Conservation (phyloP, 805 yeast genomes). For the Candida boleticola region DNA sequence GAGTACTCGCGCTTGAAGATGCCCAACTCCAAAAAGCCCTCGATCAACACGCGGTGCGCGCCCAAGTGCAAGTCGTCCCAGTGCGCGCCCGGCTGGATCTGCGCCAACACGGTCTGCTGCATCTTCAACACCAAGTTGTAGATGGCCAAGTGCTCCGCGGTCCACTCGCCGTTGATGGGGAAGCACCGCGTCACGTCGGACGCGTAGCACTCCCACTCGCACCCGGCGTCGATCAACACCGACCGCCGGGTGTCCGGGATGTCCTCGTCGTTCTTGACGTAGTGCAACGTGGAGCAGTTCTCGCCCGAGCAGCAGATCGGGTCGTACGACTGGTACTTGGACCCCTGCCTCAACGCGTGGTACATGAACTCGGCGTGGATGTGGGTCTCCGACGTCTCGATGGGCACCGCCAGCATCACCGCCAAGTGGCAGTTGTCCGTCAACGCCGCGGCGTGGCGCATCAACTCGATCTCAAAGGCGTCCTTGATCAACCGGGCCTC, state of each 20-base stretch:
- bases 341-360: slow-evolving; percentile 92
- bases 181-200: slow-evolving; percentile 93
- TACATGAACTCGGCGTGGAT: slow-evolving; percentile 94
- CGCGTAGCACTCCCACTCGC: slow-evolving; percentile 93
- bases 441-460: slow-evolving; percentile 79
- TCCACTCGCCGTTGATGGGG: slow-evolving; percentile 89
- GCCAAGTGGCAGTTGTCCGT: slow-evolving; percentile 88
- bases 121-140: slow-evolving; percentile 78
- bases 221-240: slow-evolving; percentile 91
- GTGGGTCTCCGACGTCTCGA: slow-evolving; percentile 84
- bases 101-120: slow-evolving; percentile 72
- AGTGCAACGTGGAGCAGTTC: slow-evolving; percentile 87
- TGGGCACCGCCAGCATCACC: slow-evolving; percentile 89
- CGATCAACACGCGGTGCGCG: slow-evolving; percentile 76
- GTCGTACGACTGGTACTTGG: slow-evolving; percentile 85
- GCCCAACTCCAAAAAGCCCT: slow-evolving; percentile 69
- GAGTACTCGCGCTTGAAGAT: slow-evolving; percentile 58
- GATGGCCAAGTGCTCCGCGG: slow-evolving; percentile 79
- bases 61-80: slow-evolving; percentile 86
- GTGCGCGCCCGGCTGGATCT: slow-evolving; percentile 72
- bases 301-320: slow-evolving; percentile 96
- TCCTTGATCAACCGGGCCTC: slow-evolving; percentile 87
- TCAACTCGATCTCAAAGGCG: slow-evolving; percentile 68
- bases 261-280: slow-evolving; percentile 70
- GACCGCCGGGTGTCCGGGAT: slow-evolving; percentile 53